Percentiles rank a stretch among this genome's conserved stretches.
These are phyloP conservation scores for Fusarium nodosum DNA, from an alignment of 2,329 filamentous ascomycete genomes.

Conservation along the genomic window DNA sequence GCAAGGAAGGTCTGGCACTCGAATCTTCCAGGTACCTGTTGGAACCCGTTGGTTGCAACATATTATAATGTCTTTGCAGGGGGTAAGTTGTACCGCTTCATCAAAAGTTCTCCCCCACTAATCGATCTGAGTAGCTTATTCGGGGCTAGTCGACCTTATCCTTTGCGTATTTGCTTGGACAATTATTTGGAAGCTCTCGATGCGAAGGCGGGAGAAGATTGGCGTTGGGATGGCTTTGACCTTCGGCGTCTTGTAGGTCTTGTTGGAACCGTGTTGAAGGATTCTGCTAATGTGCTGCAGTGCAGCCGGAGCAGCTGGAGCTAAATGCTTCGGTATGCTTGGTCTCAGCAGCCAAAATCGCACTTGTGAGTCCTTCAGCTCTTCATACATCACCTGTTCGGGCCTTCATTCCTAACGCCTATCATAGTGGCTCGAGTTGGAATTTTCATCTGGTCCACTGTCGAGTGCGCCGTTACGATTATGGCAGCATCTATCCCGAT, in stretches of 20 bases:
- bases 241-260: conserved; percentile 5
- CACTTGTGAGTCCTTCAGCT: neutral
- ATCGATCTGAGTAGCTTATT: neutral
- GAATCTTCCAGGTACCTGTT: neutral
- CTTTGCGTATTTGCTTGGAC: conserved; percentile 5
- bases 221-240: conserved; percentile 14
- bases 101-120: accelerated
- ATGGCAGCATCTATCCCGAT: conserved; percentile 9
- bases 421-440: neutral
- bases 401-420: accelerated
- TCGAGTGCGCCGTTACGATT: neutral
- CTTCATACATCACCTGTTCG: accelerated
- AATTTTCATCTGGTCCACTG: conserved; percentile 11
- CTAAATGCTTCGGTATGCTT: neutral
- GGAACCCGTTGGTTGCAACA: conserved; percentile 5
- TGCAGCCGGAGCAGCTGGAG: conserved; percentile 2
- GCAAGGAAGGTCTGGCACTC: neutral
- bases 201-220: conserved; percentile 8
- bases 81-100: accelerated
- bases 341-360: conserved; percentile 6
- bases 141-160: neutral
- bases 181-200: conserved; percentile 15
- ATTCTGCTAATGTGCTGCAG: accelerated
- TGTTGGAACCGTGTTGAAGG: accelerated
- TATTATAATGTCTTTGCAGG: conserved; percentile 17